Evolutionary conservation across 371 early-diverging fungal genomes (phyloP).

Genomic region (Apophysomyces trapeziformis): DNA sequence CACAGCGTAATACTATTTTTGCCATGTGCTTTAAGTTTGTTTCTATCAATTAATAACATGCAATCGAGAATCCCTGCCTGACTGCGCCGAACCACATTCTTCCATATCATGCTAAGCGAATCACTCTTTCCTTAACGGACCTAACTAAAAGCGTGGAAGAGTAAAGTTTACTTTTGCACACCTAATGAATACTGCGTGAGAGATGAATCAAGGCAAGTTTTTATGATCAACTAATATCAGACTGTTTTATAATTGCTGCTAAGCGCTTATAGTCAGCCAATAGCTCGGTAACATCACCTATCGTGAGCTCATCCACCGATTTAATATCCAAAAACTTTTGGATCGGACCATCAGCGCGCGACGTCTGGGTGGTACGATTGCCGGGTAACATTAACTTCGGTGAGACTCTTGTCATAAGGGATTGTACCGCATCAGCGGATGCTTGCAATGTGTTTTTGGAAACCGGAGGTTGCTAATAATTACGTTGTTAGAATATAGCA

Average conservation of each 20-base stretch:
- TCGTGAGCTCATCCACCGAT: constrained; percentile 29
- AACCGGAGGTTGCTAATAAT: constrained; percentile 8
- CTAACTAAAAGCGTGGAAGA: too few relatives aligned
- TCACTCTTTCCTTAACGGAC: too few relatives aligned
- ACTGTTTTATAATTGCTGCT: constrained; percentile 32
- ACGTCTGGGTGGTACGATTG: too few relatives aligned
- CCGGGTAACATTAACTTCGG: not conserved
- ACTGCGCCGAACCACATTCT: too few relatives aligned
- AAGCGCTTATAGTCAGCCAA: constrained; percentile 34
- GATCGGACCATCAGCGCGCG: constrained; percentile 22
- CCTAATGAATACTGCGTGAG: too few relatives aligned
- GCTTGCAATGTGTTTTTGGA: constrained; percentile 26
- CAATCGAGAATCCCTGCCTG: too few relatives aligned
- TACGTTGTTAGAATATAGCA: not conserved
- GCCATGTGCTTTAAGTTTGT: too few relatives aligned
- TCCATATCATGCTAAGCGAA: too few relatives aligned
- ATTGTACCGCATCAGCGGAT: constrained; percentile 28
- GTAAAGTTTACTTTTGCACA: too few relatives aligned
- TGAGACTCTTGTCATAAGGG: constrained; percentile 14
- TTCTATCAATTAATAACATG: too few relatives aligned
- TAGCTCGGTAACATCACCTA: constrained; percentile 31
- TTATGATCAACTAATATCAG: not conserved
- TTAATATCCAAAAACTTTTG: constrained; percentile 34
- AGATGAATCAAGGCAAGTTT: too few relatives aligned
- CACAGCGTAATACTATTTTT: too few relatives aligned